A percentile compares a stretch with the other conserved stretches of the same genome.
Conservation (phyloP, 768 basidiomycete species). For the Tulasnella sp. region DNA sequence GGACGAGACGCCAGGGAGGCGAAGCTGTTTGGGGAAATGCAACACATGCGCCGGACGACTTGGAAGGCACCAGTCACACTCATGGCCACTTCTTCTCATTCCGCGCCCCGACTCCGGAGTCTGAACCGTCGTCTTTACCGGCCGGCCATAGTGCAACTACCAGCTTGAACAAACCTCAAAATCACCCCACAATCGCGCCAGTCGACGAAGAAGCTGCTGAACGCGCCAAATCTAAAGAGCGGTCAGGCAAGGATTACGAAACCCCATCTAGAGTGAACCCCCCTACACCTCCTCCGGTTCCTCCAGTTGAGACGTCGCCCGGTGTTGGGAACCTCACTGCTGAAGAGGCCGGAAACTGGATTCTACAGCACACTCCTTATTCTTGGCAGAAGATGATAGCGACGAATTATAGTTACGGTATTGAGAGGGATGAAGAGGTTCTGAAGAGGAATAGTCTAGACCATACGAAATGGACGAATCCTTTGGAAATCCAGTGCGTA, state of each 20-base stretch:
- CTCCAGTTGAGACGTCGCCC: conserved; percentile 34
- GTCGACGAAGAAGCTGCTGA: conserved; percentile 14
- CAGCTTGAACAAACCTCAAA: background rate
- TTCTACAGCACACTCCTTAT: conserved; percentile 73
- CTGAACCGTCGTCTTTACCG: conserved; percentile 30
- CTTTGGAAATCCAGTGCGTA: conserved; percentile 67
- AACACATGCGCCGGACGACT: conserved; percentile 77
- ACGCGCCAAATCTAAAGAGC: background rate
- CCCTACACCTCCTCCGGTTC: background rate
- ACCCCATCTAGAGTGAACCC: background rate
- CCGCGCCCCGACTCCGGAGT: conserved; percentile 35
- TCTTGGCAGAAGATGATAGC: conserved; percentile 83
- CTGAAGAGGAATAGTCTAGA: conserved; percentile 40
- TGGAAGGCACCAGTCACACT: conserved; percentile 43
- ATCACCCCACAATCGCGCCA: background rate
- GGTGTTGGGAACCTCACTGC: conserved; percentile 66
- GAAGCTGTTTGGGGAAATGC: conserved; percentile 77
- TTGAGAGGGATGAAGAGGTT: conserved; percentile 68
- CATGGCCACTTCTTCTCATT: conserved; percentile 86
- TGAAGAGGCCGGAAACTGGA: conserved; percentile 69
- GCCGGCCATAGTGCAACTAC: background rate
- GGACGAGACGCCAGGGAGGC: conserved; percentile 55
- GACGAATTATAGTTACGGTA: conserved; percentile 83
- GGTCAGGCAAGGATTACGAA: background rate
- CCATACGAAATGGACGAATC: conserved; percentile 88